phyloP scores from a whole-genome alignment of 106 monocot species.

The Xerophyta viscosa region DNA sequence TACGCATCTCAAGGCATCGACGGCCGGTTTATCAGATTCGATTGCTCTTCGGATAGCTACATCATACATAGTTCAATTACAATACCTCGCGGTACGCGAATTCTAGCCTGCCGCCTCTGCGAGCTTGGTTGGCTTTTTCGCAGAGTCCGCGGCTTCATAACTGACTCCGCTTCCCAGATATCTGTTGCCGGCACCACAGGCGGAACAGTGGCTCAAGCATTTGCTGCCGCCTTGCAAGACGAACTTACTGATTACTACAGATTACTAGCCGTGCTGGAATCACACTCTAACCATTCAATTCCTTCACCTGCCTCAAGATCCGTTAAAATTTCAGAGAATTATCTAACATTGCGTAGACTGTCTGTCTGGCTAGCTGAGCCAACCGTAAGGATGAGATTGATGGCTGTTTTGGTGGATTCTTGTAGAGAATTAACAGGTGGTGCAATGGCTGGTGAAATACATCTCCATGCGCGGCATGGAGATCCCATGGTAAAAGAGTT shows the following conservation, averaged over 20 bases:
- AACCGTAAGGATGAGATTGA: slow-evolving; percentile 81
- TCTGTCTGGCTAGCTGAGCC: slow-evolving; percentile 93
- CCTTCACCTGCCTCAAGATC: slow-evolving; percentile 29
- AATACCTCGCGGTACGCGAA: slow-evolving; percentile 46
- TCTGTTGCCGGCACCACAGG: slow-evolving; percentile 32
- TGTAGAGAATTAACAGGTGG: slow-evolving; percentile 67
- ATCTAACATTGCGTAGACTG: slow-evolving; percentile 70
- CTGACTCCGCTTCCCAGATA: too few relatives aligned
- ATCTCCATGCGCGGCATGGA: slow-evolving; percentile 66
- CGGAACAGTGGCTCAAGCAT: slow-evolving; percentile 82
- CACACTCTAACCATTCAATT: slow-evolving; percentile 56
- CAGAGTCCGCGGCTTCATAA: slow-evolving; percentile 55
- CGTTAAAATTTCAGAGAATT: slow-evolving; percentile 30
- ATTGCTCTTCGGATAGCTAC: slow-evolving; percentile 44
- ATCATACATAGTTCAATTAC: slow-evolving; percentile 46
- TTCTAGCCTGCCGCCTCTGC: slow-evolving; percentile 48
- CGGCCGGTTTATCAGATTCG: slow-evolving; percentile 56
- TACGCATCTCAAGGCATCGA: slow-evolving; percentile 85
- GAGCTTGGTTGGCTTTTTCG: slow-evolving; percentile 84
- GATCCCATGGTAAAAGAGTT: slow-evolving; percentile 86
- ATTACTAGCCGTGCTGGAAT: slow-evolving; percentile 78
- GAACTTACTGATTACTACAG: slow-evolving; percentile 86
- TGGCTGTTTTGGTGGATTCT: slow-evolving; percentile 80
- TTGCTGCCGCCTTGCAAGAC: slow-evolving; percentile 75
- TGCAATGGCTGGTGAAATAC: slow-evolving; percentile 93